Base-by-base conservation (phyloP, 805 yeast genomes). In the Zygosaccharomyces rouxii region DNA sequence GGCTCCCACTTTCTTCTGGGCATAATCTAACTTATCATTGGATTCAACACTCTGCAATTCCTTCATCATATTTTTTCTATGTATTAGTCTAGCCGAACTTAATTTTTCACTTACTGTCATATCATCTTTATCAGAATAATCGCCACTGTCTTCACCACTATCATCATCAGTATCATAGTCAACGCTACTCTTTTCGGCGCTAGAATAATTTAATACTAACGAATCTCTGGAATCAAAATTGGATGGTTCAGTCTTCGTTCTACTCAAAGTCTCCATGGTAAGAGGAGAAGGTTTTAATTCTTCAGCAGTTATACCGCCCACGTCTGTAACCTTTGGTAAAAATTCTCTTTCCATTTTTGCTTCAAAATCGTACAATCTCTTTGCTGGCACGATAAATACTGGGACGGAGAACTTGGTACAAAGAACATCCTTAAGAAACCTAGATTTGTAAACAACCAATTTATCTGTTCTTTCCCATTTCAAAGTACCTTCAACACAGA, bases 321-420 rank as follows among this genome's bases (percentile, higher is more conserved):
- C 25, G 3, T 18, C 38, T 16, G 31, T 25, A 11, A 26, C n/a
- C 14, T 40, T 22, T 5, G 51, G 45, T 5, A 35, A 35, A 14
- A 49, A 50, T 11, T 51, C 48, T 26, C 44, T 43, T 41, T 55
- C 53, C 21, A 67, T 33, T 7, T 45, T 31, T 11, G 52, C 28
- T 47, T 67, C 70, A 46, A 64, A 60, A 18, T 53, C 56, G 45
- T 42, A 54, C 58, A 66, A 59, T 35, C 58, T 54, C 38, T 52
- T 58, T 1, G 59, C 64, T 7, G 69, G 65, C 4, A 61, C 60
- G 3, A 66, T 49, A 14, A 63, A 51, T 2, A 64, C 58, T 1
- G 70, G 70, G 5, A 60, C 53, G 4, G 70, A 67, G 35, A 59
- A 57, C 14, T 50, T 42, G 2, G 57, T 59, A 18, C 61, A 49